Evolutionary conservation across 2,329 filamentous ascomycete genomes (phyloP), one percentile per base, ranked within the genome.

Genomic region (Cercospora nicotianae): DNA sequence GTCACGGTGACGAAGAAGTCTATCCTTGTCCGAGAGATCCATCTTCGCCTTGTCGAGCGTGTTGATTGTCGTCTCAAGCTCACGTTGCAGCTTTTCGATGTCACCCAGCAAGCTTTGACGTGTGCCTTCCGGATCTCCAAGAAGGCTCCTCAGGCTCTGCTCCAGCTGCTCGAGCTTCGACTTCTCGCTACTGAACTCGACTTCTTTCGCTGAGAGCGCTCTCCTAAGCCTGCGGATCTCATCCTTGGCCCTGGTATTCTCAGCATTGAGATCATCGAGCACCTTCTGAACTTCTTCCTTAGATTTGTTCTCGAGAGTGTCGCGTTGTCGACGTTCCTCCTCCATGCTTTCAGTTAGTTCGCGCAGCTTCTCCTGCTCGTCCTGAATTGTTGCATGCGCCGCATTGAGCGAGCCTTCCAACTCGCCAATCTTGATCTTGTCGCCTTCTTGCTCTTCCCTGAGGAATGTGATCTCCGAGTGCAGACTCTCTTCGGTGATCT

Each of bases 341-440:
- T 87, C 85, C 26, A 97, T 85, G n/a, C 90, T 88, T 70, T 89
- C 86, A 67, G 84, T 82, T 39, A 84, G 74, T 68, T 84, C 82
- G 28, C 79, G 78, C 68, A 81, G 75, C 63, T 81, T 89, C 69
- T 97, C 94, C 79, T 90, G 91, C 79, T 97, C 93, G 62, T 95
- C 93, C 66, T 91, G 87, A n/a, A 97, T 82, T 60, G 84, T 87
- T 75, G 93, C 88, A 77, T 96, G 91, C n/a, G 89, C 87, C 66
- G 88, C 90, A 74, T 92, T 91, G 42, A 97, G 82, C 13, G 90
- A 89, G 8, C 92, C 91, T 77, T 98, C 94, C 7, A 98, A 84
- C 76, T 98, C 93, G 42, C 94, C 93, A 75, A 99, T 98, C 80
- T 93, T 94, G 78, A 99, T 96, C 85, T 99, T 99, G 83, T 99